phyloP scores from a whole-genome alignment of 2,329 filamentous ascomycete genomes.

The Aspergillus sp. region DNA sequence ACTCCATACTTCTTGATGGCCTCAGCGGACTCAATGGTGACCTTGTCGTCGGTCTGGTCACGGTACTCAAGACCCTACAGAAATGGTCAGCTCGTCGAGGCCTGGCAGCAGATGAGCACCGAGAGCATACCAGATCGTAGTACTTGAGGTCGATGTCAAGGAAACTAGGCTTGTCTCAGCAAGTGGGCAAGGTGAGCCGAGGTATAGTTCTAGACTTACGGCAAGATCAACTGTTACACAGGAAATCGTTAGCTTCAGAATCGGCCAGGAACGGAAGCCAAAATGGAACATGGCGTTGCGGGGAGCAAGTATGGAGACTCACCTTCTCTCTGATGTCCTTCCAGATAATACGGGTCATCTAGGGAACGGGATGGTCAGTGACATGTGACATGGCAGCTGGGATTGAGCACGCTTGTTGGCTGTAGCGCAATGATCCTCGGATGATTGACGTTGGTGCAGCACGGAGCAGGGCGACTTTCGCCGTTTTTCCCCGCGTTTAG shows the following conservation, averaged over 20 bases:
- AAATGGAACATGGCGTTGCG: slow-evolving; percentile 12
- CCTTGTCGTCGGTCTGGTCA: slow-evolving; percentile 94
- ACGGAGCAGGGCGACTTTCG: slow-evolving; percentile 21
- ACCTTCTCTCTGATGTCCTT: slow-evolving; percentile 96
- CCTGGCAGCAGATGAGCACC: not conserved
- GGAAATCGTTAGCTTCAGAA: slow-evolving; percentile 10
- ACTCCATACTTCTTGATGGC: slow-evolving; percentile 99
- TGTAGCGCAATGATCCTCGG: slow-evolving; percentile 23
- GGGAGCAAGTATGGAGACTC: slow-evolving; percentile 27
- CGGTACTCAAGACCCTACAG: slow-evolving; percentile 80
- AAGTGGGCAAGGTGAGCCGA: slow-evolving; percentile 7
- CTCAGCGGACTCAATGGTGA: slow-evolving; percentile 92
- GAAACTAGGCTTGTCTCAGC: slow-evolving; percentile 57
- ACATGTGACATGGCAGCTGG: slow-evolving; percentile 19
- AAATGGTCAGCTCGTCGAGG: slow-evolving; percentile 17
- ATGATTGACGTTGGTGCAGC: slow-evolving; percentile 29
- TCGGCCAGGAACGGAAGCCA: slow-evolving; percentile 22
- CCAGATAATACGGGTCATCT: slow-evolving; percentile 99
- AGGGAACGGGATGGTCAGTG: slow-evolving; percentile 25
- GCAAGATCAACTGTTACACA: slow-evolving; percentile 74
- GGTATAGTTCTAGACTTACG: slow-evolving; percentile 49
- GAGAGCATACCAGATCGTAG: slow-evolving; percentile 71
- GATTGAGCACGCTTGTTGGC: slow-evolving; percentile 12
- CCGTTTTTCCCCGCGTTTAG: slow-evolving; percentile 41
- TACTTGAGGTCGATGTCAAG: slow-evolving; percentile 98